Evolutionary conservation across 2,329 filamentous ascomycete genomes (phyloP).

Genomic region (Fusarium keratoplasticum): DNA sequence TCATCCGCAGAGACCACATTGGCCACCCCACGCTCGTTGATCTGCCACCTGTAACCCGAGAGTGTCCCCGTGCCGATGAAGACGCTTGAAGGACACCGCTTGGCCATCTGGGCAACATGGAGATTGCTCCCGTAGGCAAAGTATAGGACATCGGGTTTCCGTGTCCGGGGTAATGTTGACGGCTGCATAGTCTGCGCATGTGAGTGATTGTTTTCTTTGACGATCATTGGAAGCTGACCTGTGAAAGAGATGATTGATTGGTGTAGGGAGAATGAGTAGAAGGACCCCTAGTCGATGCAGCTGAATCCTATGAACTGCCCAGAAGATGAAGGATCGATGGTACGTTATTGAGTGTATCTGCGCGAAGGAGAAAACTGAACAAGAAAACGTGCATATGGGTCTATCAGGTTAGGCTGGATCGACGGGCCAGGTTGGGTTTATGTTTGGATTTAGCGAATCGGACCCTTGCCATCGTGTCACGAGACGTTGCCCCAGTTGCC

Average conservation of each 20-base stretch:
- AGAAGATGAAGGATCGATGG: background rate
- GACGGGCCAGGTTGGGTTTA: background rate
- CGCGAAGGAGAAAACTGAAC: background rate
- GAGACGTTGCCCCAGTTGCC: background rate
- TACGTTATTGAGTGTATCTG: background rate
- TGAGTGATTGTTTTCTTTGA: background rate
- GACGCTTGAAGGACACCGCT: slow-evolving; percentile 6
- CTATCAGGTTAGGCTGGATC: background rate
- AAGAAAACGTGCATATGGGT: background rate
- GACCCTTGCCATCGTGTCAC: background rate
- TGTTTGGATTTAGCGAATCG: background rate
- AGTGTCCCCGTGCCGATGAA: slow-evolving; percentile 8
- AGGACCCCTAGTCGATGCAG: background rate
- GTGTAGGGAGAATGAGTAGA: background rate
- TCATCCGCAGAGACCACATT: slow-evolving; percentile 2
- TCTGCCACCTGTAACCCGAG: slow-evolving; percentile 3
- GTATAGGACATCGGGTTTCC: background rate
- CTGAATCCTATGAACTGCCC: background rate
- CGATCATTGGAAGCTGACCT: background rate
- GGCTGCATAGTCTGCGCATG: background rate
- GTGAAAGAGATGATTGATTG: background rate
- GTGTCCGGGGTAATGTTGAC: background rate
- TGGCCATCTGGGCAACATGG: slow-evolving; percentile 11
- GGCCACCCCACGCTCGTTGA: slow-evolving; percentile 12
- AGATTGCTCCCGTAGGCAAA: slow-evolving; percentile 20